Base-by-base conservation (phyloP, 805 yeast genomes). In the Schwanniomyces sp. region DNA sequence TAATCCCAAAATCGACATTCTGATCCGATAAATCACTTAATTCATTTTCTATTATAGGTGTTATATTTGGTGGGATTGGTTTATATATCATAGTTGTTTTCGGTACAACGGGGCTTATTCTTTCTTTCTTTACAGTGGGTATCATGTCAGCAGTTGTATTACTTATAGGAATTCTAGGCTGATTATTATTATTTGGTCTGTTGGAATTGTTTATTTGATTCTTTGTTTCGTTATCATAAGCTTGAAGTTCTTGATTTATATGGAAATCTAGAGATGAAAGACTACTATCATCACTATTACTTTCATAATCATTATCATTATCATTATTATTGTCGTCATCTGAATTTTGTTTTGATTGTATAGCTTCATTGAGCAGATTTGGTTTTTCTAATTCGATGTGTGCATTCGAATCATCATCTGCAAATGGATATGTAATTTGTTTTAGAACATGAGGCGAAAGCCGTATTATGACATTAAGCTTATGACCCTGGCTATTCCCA, bases 1-100 rank as follows among this genome's bases (percentile, higher is more conserved):
- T 60, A 46, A 69, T 62, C 14, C 63, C 68, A 14, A 66, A 45
- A 21, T 65, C 72, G 29, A 60, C 67, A 28, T 62, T 66, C 21
- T 14, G 36, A n/a, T 60, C 66, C 12, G 46, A 45, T 34, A 57
- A 53, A 6, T 54, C 43, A 11, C 58, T 55, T 16, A 69, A 52
- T 30, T 69, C 74, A 30, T 57, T 49, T 39, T 55, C 52, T n/a
- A 69, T 49, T 10, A 68, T 56, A 7, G 66, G 62, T 11, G 57
- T 48, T 6, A 67, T 53, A 42, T 66, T 66, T 7, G 58, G 58
- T 6, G 74, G 72, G 14, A 66, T 56, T 14, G 54, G 52, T 34
- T 61, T 52, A 45, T 60, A 66, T 7, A 18, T 18, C 25, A 34
- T 26, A 10, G 16, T 11, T n/a, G 16, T 16, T 29, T 10, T n/a